phyloP scores from a whole-genome alignment of 1,139 yeast species.

The Yamadazyma atlantica region DNA sequence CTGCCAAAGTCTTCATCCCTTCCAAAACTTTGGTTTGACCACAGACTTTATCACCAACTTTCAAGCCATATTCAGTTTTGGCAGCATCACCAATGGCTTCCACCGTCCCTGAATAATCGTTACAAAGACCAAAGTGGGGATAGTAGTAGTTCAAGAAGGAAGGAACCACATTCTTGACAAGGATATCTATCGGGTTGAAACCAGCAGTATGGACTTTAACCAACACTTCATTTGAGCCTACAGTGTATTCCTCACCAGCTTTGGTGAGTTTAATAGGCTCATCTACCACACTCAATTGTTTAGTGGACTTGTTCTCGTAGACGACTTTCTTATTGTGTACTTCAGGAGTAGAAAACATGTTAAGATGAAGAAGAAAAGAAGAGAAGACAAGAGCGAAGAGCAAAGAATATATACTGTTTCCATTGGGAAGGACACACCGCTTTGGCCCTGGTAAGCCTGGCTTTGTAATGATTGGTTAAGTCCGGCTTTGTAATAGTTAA shows the following conservation, averaged over 20 bases:
- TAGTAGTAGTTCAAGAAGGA: constrained; percentile 18
- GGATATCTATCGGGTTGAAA: constrained; percentile 67
- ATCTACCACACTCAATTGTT: constrained; percentile 2
- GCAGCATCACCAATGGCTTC: constrained; percentile 55
- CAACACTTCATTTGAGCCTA: constrained; percentile 42
- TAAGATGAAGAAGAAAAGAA: too few relatives aligned
- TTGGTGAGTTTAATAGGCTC: constrained; percentile 4
- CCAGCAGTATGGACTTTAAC: constrained; percentile 60
- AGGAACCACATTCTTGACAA: constrained; percentile 41
- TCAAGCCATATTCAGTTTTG: constrained; percentile 27
- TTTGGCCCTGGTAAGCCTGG: too few relatives aligned
- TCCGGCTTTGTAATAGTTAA: too few relatives aligned
- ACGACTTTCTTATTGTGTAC: constrained; percentile 6
- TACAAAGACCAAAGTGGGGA: constrained; percentile 49
- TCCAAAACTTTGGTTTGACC: constrained; percentile 63
- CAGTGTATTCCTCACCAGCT: constrained; percentile 30
- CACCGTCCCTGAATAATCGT: constrained; percentile 69
- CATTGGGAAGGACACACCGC: too few relatives aligned
- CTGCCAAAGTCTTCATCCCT: constrained; percentile 21
- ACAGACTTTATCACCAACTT: constrained; percentile 63
- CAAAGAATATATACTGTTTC: too few relatives aligned
- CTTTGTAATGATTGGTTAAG: too few relatives aligned
- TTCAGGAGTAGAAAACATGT: too few relatives aligned
- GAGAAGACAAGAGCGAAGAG: too few relatives aligned
- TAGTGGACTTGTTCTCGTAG: constrained; percentile 7